Evolutionary conservation across 257 asterid genomes (phyloP), one percentile per base, ranked within the genome.

Genomic region (Solanum phureja): DNA sequence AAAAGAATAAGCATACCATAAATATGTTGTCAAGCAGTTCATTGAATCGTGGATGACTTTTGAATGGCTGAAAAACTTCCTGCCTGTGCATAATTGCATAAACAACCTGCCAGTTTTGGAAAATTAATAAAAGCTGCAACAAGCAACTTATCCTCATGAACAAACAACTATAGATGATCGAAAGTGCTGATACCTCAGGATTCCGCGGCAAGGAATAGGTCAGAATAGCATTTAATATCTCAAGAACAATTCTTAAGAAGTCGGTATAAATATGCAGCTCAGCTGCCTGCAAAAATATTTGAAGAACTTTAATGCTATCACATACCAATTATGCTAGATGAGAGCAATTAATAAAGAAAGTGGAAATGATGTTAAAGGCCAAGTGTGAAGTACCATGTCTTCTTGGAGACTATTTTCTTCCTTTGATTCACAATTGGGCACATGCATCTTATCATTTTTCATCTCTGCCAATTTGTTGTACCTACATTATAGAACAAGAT

Each of bases 31-130:
- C 98, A 91, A 96, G 92, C 92, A 95, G 92, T 93, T 94, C 99
- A 87, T 89, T 93, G 89, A 96, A 96, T 42, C 97, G 98, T 83
- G 99, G 99, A 91, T 97, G 99, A 86, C 91, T 94, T 91, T 94
- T 97, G 93, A 95, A 97, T 62, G 99, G 97, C 88, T 93, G 95
- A 91, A 96, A 95, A 83, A 96, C 93, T 91, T 95, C 98, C 93
- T 95, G 98, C 93, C 98, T 89, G 88, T 95, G 99, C 98, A 96
- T 95, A 85, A 96, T 92, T 87, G 98, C 99, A 40, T 96, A 96
- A 87, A 96, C 93, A 87, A 96, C 98, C 98, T 96, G 94, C 91
- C 91, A 90, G 83, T 58, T 35, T 87, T 60, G 91, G 90, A 90
- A 46, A 68, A 33, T 73, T 31, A 52, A n/a, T 16, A 88, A 68